phyloP scores from a whole-genome alignment of 2,329 filamentous ascomycete species.

The Cephalotrichum gorgonifer region DNA sequence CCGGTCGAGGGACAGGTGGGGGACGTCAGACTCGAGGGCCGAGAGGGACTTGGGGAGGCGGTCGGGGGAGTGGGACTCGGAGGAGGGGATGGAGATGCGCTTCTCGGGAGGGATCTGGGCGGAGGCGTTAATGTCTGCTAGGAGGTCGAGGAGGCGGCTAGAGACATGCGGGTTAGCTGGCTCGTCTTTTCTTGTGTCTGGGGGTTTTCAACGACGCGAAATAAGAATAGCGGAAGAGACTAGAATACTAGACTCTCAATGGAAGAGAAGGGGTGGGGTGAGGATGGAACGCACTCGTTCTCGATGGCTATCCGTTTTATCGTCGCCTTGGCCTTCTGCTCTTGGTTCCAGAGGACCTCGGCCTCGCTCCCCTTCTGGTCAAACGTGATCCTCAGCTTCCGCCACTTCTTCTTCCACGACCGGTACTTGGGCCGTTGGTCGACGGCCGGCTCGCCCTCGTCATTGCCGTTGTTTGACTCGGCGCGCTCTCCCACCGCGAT shows the following conservation, averaged over 20 bases:
- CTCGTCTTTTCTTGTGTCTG: no score
- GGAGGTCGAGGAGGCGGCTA: constrained; percentile 79
- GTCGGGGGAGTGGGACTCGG: not conserved
- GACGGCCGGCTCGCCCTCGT: constrained; percentile 34
- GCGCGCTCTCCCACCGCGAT: not conserved
- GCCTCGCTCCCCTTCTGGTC: constrained; percentile 70
- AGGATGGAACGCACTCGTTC: constrained; percentile 64
- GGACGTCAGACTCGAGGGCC: constrained; percentile 40
- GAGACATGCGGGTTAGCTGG: constrained; percentile 3
- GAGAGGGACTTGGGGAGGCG: constrained; percentile 33
- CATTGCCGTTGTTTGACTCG: constrained; percentile 8
- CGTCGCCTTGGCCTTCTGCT: constrained; percentile 69
- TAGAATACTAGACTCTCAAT: constrained; percentile 12
- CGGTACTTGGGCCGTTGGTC: constrained; percentile 31
- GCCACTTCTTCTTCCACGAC: constrained; percentile 87
- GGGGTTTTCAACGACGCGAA: no score
- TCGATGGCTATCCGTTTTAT: constrained; percentile 79
- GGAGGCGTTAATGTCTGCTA: constrained; percentile 81
- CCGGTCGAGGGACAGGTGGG: constrained; percentile 38
- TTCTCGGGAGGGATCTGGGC: constrained; percentile 65
- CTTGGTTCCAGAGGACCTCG: constrained; percentile 71
- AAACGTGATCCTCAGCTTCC: constrained; percentile 75
- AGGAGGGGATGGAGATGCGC: constrained; percentile 48
- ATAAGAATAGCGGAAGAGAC: no score
- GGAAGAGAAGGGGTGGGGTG: not conserved